Evolutionary conservation across 495 filamentous ascomycete genomes (phyloP), one percentile per base, ranked within the genome.

Genomic region (Neurospora hispaniola): DNA sequence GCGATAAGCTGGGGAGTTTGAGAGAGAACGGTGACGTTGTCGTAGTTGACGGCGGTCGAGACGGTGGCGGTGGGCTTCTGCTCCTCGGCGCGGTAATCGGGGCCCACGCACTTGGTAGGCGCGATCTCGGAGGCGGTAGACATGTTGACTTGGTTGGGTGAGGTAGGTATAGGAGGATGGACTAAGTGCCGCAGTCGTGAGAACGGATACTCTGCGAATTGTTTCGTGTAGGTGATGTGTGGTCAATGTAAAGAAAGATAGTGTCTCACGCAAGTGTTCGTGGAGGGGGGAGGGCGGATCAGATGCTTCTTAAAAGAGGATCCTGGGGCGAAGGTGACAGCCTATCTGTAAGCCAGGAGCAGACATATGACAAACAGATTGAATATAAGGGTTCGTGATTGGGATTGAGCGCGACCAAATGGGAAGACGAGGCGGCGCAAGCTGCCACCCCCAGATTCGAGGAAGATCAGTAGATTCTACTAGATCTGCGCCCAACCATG

Each of bases 1-100:
- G 96, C 93, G 81, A 98, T 98, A 76, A 99, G 88, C 85, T 99
- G 96, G 48, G 96, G 94, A 12, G 96, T 97, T 82, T 98, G 96
- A 27, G 93, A 88, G 40, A 98, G 87, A 74, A 95, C 90, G 78
- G 93, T 91, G 73, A 98, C 93, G 85, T 96, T 98, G 42, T 93
- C 89, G 77, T 92, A 90, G 27, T 89, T 80, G n/a, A 97, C 89
- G 74, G 86, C 85, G 42, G 90, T 94, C 16, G 96, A 99, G 69
- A 98, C 92, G 4, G 94, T 98, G 12, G 94, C 94, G 44, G 88
- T 92, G 41, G 94, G 94, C 81, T 94, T 96, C 80, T 94, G 89
- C 72, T 86, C 89, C 76, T 90, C 87, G 14, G 90, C 85, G 35
- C 88, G 89, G 80, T 97, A 97, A 75, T 90, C 84, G 42, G 94